Conservation (phyloP, 441 rosid species). For the Syzygium malaccense region DNA sequence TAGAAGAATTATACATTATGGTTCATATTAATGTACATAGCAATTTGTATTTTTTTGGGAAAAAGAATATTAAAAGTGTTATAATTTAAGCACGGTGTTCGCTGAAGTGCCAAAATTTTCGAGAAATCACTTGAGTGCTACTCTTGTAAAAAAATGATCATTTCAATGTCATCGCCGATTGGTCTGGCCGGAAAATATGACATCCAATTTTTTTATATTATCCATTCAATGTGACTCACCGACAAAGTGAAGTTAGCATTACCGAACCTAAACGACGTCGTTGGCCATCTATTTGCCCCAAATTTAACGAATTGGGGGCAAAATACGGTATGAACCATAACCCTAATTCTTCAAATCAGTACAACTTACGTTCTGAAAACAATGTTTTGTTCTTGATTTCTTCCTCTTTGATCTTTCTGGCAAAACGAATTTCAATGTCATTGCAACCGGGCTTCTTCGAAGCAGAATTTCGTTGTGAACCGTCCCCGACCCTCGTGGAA, state of each 20-base stretch:
- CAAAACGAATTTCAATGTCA: neutral
- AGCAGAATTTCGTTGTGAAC: neutral
- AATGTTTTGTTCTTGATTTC: neutral
- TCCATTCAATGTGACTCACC: neutral
- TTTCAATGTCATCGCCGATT: too few relatives aligned
- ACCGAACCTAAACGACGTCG: fast-evolving
- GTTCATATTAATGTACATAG: fast-evolving
- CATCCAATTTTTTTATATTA: too few relatives aligned
- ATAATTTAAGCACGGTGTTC: too few relatives aligned
- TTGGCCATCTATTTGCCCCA: neutral
- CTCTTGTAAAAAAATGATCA: too few relatives aligned
- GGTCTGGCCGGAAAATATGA: too few relatives aligned
- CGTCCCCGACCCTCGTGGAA: neutral
- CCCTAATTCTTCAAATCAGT: neutral
- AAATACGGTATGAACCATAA: neutral
- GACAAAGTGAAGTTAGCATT: too few relatives aligned
- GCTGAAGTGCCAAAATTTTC: too few relatives aligned
- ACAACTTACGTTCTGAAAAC: neutral
- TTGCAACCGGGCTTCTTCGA: neutral
- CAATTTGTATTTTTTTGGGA: neutral
- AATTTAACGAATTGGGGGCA: neutral
- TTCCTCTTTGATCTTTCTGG: neutral
- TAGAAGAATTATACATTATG: neutral
- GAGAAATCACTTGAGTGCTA: too few relatives aligned
- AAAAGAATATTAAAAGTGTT: too few relatives aligned